Evolutionary conservation across 495 filamentous ascomycete species (phyloP).

Genomic region (Xylaria cubensis): DNA sequence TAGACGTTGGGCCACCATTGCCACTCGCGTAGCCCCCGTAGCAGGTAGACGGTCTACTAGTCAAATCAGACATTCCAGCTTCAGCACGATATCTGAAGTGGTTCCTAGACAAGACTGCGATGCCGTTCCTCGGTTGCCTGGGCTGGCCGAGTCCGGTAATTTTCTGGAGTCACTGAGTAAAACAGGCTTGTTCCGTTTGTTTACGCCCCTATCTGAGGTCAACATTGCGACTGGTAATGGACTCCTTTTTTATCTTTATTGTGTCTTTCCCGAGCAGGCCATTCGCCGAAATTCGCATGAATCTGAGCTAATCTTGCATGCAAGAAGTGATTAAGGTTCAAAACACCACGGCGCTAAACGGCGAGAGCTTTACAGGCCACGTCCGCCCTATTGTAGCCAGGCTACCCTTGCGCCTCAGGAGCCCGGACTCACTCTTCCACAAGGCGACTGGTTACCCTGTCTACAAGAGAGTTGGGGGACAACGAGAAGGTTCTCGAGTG

Average conservation of each 20-base stretch:
- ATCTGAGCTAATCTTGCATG: conserved; percentile 2
- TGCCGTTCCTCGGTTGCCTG: conserved; percentile 30
- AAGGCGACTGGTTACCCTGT: neutral
- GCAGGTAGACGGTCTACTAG: neutral
- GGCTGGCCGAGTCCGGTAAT: conserved; percentile 25
- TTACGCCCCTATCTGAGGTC: conserved; percentile 15
- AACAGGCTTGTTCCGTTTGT: conserved; percentile 23
- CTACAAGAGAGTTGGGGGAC: neutral
- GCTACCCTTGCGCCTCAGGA: neutral
- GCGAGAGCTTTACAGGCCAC: neutral
- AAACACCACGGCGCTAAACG: neutral
- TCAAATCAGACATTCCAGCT: conserved; percentile 23
- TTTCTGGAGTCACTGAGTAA: conserved; percentile 20
- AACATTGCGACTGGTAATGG: conserved; percentile 16
- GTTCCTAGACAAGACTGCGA: neutral
- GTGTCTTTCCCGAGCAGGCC: neutral
- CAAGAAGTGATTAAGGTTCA: conserved; percentile 23
- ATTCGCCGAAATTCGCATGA: neutral
- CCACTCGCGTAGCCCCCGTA: conserved; percentile 13
- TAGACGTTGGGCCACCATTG: conserved; percentile 11
- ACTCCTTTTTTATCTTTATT: conserved; percentile 3
- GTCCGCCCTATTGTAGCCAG: neutral
- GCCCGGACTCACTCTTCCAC: conserved; percentile 5
- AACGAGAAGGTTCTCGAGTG: neutral
- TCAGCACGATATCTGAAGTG: conserved; percentile 25